Base-by-base conservation (phyloP, 2,329 filamentous ascomycete genomes). In the Neofusicoccum laricinum region DNA sequence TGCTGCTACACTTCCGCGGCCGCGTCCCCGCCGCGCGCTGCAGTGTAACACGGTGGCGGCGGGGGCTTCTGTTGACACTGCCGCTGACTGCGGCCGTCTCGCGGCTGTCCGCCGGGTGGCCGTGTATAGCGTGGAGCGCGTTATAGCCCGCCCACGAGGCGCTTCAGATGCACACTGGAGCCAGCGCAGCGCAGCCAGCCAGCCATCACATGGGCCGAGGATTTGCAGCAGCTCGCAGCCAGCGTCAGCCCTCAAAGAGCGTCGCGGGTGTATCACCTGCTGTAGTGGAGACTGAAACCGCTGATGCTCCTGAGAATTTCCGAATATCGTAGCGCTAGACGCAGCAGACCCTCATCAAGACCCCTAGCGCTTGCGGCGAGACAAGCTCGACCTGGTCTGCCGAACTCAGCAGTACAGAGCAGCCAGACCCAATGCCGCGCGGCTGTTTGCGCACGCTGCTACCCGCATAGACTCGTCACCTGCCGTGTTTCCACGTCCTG, bases 391-490 rank as follows among this genome's bases (percentile, higher is more conserved):
- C 14, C 19, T 40, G 11, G 50, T 4, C 17, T 40, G 50, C 38
- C 40, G 32, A 25, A 41, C 19, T 55, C 53, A 55, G 51, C 41
- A 34, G 32, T 40, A 38, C 43, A 58, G 53, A 58, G 21, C 53
- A 45, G 53, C 53, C 53, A 32, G 38, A 34, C 21, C 38, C 53
- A 12, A 59, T 59, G 55, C 55, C 55, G 55, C 41, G 55, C 55
- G 55, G 55, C 55, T 59, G 55, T 59, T 59, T 59, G 55, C 55
- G 41, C 53, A 58, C 53, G 53, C 38, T 45, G 40, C 40, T 34
- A 41, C 12, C 12, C 36, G 25, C 48, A n/a, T 34, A 57, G 14
- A 43, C 55, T 21, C 53, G 34, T 45, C 55, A 43, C 55, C 41
- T 59, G 55, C 53, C 51, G 25, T 43, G 15, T 58, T 17, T 30